Base-by-base conservation (phyloP, 2,329 filamentous ascomycete species). In the Ascochyta clinopodiicola region DNA sequence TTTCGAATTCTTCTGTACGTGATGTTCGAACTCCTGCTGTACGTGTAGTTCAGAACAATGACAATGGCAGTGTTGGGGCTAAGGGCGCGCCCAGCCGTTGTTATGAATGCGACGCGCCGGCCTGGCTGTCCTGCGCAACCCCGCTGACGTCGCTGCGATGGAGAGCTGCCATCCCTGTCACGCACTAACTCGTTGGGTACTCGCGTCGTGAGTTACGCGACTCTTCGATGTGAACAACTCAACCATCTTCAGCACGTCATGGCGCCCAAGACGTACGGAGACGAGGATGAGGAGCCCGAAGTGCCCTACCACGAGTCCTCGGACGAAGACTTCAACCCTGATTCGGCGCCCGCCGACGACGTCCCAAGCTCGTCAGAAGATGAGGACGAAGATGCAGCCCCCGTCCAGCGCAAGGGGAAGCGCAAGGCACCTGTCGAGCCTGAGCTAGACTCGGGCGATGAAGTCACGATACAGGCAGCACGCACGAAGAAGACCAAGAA, bases 251-350 rank as follows among this genome's bases (percentile, higher is more conserved):
- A 24, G 6, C 36, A 42, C 49, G 55, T 43, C 50, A 72, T 72
- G 70, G 64, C 69, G 36, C 69, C 65, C 48, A 59, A 59, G 17
- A 62, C 70, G 35, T 65, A 67, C 46, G 59, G 64, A n/a, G 70
- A 73, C 22, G 66, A 72, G 40, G 53, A 68, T n/a, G 57, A 63
- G 2, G 61, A 69, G n/a, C 53, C 56, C 7, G 64, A 71, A 73
- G 51, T 68, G 70, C 81, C 85, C 29, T 82, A 84, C 56, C 78
- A 85, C 55, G 91, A 91, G 66, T 84, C 81, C 15, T 90, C 88
- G 1, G 87, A 88, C 3, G 86, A 91, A 62, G 89, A 92, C 70
- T 89, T 88, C 9, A 88, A 91, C 69, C 91, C 91, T 59, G 83
- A 86, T 22, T 85, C 84, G n/a, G 86, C 25, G 66, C 75, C 34